Percentiles rank a stretch among this genome's conserved stretches.
These are phyloP conservation scores for Narthecium ossifragum DNA, from an alignment of 106 monocot species.

Conservation along the genomic window DNA sequence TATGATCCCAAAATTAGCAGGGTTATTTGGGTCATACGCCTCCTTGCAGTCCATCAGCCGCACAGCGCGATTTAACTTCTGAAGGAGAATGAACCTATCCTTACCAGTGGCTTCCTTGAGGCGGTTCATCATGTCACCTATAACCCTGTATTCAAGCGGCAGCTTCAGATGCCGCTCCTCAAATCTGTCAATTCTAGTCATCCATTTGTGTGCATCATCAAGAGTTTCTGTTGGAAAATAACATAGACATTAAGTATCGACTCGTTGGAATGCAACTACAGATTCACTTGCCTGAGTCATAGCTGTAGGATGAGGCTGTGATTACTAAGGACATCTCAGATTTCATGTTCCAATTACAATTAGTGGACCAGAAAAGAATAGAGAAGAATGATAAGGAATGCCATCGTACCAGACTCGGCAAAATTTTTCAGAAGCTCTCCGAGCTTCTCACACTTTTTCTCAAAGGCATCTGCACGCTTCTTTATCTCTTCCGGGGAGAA, in stretches of 20 bases:
- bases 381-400: not conserved
- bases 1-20: constrained; percentile 88
- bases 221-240: constrained; percentile 59
- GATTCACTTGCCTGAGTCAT: too few species aligned
- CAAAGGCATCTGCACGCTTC: constrained; percentile 33
- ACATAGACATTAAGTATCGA: too few species aligned
- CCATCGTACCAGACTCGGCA: constrained; percentile 44
- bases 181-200: constrained; percentile 79
- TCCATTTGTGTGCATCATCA: constrained; percentile 92
- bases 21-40: constrained; percentile 89
- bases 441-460: constrained; percentile 45
- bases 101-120: constrained; percentile 84
- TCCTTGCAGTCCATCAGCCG: constrained; percentile 79
- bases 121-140: constrained; percentile 93
- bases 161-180: constrained; percentile 75
- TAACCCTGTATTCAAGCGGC: constrained; percentile 93
- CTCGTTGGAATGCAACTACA: too few species aligned
- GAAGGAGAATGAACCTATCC: constrained; percentile 87
- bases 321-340: too few species aligned
- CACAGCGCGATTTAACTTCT: constrained; percentile 87
- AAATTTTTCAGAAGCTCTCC: constrained; percentile 46
- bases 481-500: constrained; percentile 43
- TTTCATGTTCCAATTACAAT: too few species aligned
- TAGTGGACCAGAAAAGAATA: too few species aligned
- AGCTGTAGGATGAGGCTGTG: too few species aligned